Evolutionary conservation across 257 asterid genomes (phyloP).

Genomic region (Gentiana macrophylla): DNA sequence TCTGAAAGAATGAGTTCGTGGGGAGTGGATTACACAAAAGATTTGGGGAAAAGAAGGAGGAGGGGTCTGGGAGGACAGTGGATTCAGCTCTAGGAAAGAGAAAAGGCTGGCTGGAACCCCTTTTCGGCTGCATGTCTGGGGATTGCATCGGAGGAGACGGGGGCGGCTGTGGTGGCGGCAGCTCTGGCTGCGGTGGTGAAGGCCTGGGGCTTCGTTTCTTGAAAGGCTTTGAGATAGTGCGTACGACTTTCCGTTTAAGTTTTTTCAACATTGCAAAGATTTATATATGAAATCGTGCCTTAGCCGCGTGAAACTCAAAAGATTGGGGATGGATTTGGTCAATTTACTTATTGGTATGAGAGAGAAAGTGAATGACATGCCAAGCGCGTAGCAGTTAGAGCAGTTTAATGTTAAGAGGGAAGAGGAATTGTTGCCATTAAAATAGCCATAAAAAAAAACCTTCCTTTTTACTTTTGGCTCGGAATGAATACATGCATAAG

Average conservation of each 20-base stretch:
- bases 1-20: constrained; percentile 83
- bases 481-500: too few relatives aligned
- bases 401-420: too few relatives aligned
- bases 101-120: constrained; percentile 34
- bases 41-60: constrained; percentile 47
- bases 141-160: constrained; percentile 2
- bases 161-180: constrained; percentile 19
- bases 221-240: constrained; percentile 35
- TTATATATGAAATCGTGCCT: not conserved
- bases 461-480: too few relatives aligned
- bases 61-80: constrained; percentile 78
- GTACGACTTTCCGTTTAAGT: constrained; percentile 28
- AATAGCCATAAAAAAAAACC: too few relatives aligned
- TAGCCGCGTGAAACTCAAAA: constrained; percentile 6
- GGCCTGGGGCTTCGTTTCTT: constrained; percentile 19
- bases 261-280: constrained; percentile 24
- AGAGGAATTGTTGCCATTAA: too few relatives aligned
- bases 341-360: not conserved
- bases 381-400: not conserved
- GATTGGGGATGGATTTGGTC: not conserved
- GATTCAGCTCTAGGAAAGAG: constrained; percentile 65
- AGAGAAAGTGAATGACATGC: not conserved
- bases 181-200: constrained; percentile 19
- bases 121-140: not conserved
- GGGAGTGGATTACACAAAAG: constrained; percentile 71